Conservation (phyloP, 2,329 filamentous ascomycete species). For the Hortaea werneckii region DNA sequence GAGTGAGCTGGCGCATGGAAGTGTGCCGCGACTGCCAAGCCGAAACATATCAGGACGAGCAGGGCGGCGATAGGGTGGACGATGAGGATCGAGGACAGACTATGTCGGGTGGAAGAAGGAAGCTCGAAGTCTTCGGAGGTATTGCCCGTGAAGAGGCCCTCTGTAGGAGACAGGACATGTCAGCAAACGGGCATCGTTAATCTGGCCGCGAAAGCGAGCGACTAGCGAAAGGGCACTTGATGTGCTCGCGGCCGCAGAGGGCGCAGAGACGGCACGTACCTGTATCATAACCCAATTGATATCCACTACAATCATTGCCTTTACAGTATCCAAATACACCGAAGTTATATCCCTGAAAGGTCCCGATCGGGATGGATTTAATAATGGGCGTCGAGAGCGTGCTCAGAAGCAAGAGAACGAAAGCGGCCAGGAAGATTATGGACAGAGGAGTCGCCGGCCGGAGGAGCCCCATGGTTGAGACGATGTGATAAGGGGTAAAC, state of each 20-base stretch:
- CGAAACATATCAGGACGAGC: slow-evolving; percentile 73
- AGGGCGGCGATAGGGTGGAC: slow-evolving; percentile 86
- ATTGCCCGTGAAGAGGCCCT: slow-evolving; percentile 36
- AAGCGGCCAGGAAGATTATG: slow-evolving; percentile 73
- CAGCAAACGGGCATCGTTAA: background rate
- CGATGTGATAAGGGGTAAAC: background rate
- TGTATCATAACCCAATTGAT: slow-evolving; percentile 77
- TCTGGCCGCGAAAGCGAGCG: background rate
- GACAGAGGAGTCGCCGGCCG: slow-evolving; percentile 87
- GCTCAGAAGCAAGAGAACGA: slow-evolving; percentile 73
- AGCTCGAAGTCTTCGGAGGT: slow-evolving; percentile 46
- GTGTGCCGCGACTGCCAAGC: slow-evolving; percentile 70
- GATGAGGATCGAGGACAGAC: slow-evolving; percentile 79
- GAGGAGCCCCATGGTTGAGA: slow-evolving; percentile 52
- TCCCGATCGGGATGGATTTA: slow-evolving; percentile 71
- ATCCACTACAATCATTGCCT: slow-evolving; percentile 52
- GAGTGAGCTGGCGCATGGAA: slow-evolving; percentile 84
- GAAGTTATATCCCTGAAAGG: slow-evolving; percentile 66
- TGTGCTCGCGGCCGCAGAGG: background rate
- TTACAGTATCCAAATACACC: slow-evolving; percentile 89
- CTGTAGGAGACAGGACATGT: slow-evolving; percentile 23
- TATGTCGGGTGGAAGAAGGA: slow-evolving; percentile 54
- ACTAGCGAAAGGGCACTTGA: background rate
- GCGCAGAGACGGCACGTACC: slow-evolving; percentile 43
- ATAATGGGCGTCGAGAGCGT: slow-evolving; percentile 89